Conservation (phyloP, 495 filamentous ascomycete species). For the Aspergillus olivimuriae region DNA sequence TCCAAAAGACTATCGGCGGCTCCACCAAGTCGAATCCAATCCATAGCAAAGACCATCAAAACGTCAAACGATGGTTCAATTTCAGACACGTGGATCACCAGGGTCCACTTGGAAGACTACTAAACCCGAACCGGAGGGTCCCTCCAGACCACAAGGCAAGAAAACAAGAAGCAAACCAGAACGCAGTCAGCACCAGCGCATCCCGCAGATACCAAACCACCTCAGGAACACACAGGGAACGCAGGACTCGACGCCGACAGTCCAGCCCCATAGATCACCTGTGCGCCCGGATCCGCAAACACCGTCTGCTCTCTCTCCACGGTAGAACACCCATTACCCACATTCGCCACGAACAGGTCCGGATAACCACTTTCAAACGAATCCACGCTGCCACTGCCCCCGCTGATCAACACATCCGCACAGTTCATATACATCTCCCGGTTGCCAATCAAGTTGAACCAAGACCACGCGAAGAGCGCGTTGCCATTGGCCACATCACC, state of each 20-base stretch:
- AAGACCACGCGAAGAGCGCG: conserved; percentile 51
- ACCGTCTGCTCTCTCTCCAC: conserved; percentile 9
- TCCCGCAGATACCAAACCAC: not conserved
- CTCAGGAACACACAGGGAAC: not conserved
- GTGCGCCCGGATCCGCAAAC: conserved; percentile 4
- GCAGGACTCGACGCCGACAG: not conserved
- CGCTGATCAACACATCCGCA: conserved; percentile 46
- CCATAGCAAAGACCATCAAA: no score
- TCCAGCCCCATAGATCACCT: conserved; percentile 4
- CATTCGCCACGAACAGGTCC: conserved; percentile 51
- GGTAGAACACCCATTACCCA: conserved; percentile 26
- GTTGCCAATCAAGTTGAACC: conserved; percentile 53
- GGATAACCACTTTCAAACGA: conserved; percentile 28
- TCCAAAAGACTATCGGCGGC: no score
- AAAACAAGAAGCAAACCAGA: not conserved
- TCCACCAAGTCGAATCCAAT: no score
- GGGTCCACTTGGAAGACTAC: no score
- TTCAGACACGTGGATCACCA: no score
- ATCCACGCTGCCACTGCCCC: conserved; percentile 21
- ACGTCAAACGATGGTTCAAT: no score
- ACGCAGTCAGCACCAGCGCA: no score
- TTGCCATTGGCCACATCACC: conserved; percentile 48
- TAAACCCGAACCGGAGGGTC: no score
- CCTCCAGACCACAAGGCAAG: no score
- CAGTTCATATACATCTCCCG: conserved; percentile 64